Evolutionary conservation across 768 basidiomycete genomes (phyloP).

Genomic region (Lentinula raphanica): DNA sequence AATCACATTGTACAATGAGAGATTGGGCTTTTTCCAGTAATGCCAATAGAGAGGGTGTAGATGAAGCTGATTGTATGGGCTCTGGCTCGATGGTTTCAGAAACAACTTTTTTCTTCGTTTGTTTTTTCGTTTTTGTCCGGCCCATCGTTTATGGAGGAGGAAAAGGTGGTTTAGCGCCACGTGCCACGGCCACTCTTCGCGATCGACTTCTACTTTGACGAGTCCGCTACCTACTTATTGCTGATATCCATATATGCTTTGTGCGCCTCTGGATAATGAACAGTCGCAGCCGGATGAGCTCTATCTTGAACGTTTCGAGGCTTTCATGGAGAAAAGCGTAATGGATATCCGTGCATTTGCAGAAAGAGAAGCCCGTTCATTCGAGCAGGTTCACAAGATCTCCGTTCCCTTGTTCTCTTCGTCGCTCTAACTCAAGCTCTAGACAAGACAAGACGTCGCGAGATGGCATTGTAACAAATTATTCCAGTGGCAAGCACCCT

Average conservation of each 20-base stretch:
- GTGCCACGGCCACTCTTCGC: neutral
- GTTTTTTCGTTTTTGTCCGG: constrained; percentile 48
- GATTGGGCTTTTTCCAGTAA: constrained; percentile 74
- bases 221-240: neutral
- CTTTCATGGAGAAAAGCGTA: constrained; percentile 55
- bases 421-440: constrained; percentile 19
- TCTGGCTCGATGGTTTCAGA: constrained; percentile 27
- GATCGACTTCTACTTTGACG: constrained; percentile 3
- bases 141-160: constrained; percentile 36
- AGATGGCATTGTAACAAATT: constrained; percentile 60
- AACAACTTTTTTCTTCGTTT: constrained; percentile 38
- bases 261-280: constrained; percentile 26
- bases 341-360: constrained; percentile 57
- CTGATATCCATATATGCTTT: constrained; percentile 20
- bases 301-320: constrained; percentile 60
- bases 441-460: constrained; percentile 52
- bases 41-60: constrained; percentile 42
- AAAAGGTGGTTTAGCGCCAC: neutral
- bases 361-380: constrained; percentile 49
- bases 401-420: neutral
- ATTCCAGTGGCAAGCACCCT: constrained; percentile 27
- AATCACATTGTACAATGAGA: constrained; percentile 82
- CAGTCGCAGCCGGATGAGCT: constrained; percentile 38
- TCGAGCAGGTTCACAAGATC: constrained; percentile 46
- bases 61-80: constrained; percentile 14